Percentiles rank a stretch among this genome's conserved stretches.
phyloP scores from a whole-genome alignment of 106 monocot genomes.

The Dactylorhiza incarnata region DNA sequence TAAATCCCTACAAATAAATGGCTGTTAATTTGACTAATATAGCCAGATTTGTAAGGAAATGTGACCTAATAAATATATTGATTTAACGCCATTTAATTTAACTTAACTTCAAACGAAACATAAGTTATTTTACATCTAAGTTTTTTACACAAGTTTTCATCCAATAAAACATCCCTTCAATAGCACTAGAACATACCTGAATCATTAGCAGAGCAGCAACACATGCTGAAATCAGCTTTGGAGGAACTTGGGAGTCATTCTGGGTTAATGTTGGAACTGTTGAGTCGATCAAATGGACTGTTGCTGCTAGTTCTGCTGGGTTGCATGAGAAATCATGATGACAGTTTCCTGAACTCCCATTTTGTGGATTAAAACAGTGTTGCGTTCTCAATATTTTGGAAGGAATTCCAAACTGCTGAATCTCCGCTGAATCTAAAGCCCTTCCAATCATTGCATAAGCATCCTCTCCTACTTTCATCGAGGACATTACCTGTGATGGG shows the following conservation, averaged over 20 bases:
- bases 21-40: no score
- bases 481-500: background rate
- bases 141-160: no score
- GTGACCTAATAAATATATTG: no score
- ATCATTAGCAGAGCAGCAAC: slow-evolving; percentile 8
- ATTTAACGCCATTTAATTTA: no score
- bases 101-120: no score
- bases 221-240: slow-evolving; percentile 6
- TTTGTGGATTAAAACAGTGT: background rate
- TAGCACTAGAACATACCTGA: background rate
- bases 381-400: background rate
- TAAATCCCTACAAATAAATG: no score
- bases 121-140: no score
- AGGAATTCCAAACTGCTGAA: background rate
- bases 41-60: no score
- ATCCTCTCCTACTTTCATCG: slow-evolving; percentile 1
- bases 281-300: background rate
- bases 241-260: background rate
- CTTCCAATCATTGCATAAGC: slow-evolving; percentile 4
- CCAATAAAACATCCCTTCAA: background rate
- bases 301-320: background rate
- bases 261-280: background rate
- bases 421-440: background rate
- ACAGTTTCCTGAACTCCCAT: background rate
- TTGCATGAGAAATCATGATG: slow-evolving; percentile 4